Percentiles rank a stretch among this genome's conserved stretches.
Conservation (phyloP, 1,284 basidiomycete species). For the Naganishia sp. region DNA sequence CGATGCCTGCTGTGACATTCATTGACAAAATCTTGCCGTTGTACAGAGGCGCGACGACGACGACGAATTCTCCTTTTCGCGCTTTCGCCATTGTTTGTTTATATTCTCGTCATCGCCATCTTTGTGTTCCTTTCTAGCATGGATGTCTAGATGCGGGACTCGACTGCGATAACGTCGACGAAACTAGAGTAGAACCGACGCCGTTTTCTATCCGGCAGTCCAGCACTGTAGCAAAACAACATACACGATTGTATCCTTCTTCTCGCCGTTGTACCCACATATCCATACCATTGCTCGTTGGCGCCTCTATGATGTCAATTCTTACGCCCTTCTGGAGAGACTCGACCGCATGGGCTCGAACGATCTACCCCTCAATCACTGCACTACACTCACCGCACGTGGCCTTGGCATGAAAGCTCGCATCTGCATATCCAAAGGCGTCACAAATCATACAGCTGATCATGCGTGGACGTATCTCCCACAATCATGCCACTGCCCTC, state of each 20-base stretch:
- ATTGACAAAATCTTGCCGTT: too few species aligned
- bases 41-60: conserved; percentile 9
- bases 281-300: background rate
- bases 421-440: too few species aligned
- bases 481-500: background rate
- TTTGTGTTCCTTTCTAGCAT: conserved; percentile 8
- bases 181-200: background rate
- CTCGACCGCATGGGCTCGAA: too few species aligned
- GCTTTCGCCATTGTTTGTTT: conserved; percentile 13
- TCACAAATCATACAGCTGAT: too few species aligned
- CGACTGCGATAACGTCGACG: background rate
- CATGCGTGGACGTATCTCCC: too few species aligned
- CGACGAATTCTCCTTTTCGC: conserved; percentile 23
- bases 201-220: too few species aligned
- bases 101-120: conserved; percentile 17
- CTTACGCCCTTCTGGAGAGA: too few species aligned
- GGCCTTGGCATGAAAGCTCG: too few species aligned
- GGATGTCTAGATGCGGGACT: background rate
- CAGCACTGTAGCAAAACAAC: conserved; percentile 3
- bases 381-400: too few species aligned
- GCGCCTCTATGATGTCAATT: too few species aligned
- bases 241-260: conserved; percentile 23
- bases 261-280: conserved; percentile 15
- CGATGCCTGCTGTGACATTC: background rate
- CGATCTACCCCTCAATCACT: too few species aligned